Evolutionary conservation across 257 asterid genomes (phyloP), one percentile per base, ranked within the genome.

Genomic region (Marsdenia floribunda): DNA sequence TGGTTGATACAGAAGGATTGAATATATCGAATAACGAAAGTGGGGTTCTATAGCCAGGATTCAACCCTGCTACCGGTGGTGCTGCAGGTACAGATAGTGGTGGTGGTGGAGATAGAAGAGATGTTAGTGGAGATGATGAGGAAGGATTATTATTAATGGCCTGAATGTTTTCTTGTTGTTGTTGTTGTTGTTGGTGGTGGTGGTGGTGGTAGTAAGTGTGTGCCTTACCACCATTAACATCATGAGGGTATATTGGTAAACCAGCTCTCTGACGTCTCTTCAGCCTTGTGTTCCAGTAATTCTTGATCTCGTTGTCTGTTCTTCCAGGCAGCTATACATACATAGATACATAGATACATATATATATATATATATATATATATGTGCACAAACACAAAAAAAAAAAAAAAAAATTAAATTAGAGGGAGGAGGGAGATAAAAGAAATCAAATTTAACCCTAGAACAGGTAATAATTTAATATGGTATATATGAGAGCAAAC

Each of bases 231-330:
- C 49, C 49, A 44, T 16, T 74, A 7, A 76, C 44, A 21, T 84
- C 86, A 22, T 77, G 83, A 72, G 92, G 91, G 77, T 90, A 89
- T 50, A 88, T 71, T 0, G 96, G 93, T 19, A 90, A 81, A 3
- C 95, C 89, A 12, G 90, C 90, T 46, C 93, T 87, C 35, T 79
- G 91, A 16, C 89, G 82, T 14, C 96, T 83, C 80, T 90, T 90
- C 63, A 86, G n/a, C 24, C 95, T 82, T 0, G 96, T 90, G 82
- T 90, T 90, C 96, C 95, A 89, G 64, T 86, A 89, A 68, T 90
- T 90, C 80, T 90, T 90, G 14, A 90, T 90, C 70, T 90, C 92
- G 6, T 90, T 88, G 37, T 88, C 92, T 16, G 92, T 90, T 75
- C 96, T 81, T 5, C 96, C 95, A 2, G 96, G 95, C 50, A 90